Base-by-base conservation (phyloP, 352 stramenopile species). In the Phytopythium vexans region DNA sequence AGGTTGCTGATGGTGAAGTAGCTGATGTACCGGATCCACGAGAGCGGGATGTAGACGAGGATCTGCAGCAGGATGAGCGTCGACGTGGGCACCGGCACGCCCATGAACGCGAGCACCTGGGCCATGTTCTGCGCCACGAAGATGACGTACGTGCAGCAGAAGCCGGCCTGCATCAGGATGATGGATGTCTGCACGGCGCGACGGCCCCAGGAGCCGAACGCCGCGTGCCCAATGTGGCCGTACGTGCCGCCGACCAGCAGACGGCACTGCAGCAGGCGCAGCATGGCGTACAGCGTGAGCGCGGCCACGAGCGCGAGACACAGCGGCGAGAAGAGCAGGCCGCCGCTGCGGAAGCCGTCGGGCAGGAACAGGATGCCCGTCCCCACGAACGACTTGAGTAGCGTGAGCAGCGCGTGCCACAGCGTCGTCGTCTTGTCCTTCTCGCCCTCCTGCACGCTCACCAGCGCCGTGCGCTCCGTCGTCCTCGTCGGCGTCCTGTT, bases 1-100 rank as follows among this genome's bases (percentile, higher is more conserved):
- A 92, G 66, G 62, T 92, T 92, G 52, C 77, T 92, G 59, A 92
- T 82, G 34, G 77, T 85, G 50, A 92, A 92, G 70, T 89, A 92
- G 69, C 80, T 89, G 58, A 91, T 90, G 68, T 91, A 89, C 11
- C 82, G 77, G 52, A 92, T 89, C 82, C 82, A 92, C 32, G 80
- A 89, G 27, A 92, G 65, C 40, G 82, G 82, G 35, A 91, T 86
- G 61, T 92, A 83, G 10, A 89, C 70, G 8, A 72, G 58, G 53
- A 88, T 77, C 62, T 92, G 82, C 8, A 89, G 64, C 55, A 92
- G 31, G 34, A 92, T 88, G 32, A 92, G 73, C 56, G 70, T 56
- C 27, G 80, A 89, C 31, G 62, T 64, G 16, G 75, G 57, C 1
- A 87, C 44, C 3, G 48, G 49, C 36, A 66, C 50, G 32, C 76